Conservation (phyloP, 1,284 basidiomycete genomes). For the Cryptococcus neoformans region DNA sequence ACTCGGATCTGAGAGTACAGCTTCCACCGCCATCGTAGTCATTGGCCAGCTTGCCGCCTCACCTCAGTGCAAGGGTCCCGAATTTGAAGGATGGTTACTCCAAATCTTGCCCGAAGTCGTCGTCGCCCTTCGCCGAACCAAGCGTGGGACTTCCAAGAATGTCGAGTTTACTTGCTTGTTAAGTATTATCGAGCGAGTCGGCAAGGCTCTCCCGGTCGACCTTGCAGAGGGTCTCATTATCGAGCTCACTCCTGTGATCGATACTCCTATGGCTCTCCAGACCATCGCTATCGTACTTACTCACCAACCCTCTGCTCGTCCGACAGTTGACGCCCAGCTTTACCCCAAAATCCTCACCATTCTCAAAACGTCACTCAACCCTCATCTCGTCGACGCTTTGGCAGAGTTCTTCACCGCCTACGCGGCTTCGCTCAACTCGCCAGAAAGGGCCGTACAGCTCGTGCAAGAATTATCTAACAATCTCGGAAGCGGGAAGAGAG, state of each 20-base stretch:
- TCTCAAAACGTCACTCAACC: conserved; percentile 69
- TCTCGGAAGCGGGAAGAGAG: conserved; percentile 17
- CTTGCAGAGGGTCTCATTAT: conserved; percentile 63
- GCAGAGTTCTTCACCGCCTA: conserved; percentile 75
- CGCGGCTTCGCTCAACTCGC: conserved; percentile 59
- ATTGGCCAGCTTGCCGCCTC: conserved; percentile 52
- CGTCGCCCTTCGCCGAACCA: conserved; percentile 72
- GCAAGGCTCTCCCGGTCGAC: conserved; percentile 59
- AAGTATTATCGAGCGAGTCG: conserved; percentile 52
- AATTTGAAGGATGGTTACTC: conserved; percentile 70
- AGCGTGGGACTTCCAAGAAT: conserved; percentile 74
- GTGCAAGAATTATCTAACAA: conserved; percentile 62
- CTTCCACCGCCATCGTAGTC: conserved; percentile 52
- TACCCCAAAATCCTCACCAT: conserved; percentile 67
- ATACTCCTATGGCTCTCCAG: conserved; percentile 70
- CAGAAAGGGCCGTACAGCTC: conserved; percentile 73
- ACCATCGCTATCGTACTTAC: conserved; percentile 69
- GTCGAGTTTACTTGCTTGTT: conserved; percentile 72
- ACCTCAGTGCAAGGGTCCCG: conserved; percentile 41
- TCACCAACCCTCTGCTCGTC: conserved; percentile 66
- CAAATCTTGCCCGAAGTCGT: conserved; percentile 74
- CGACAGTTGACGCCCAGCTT: conserved; percentile 66
- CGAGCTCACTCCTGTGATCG: conserved; percentile 71
- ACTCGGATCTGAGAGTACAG: conserved; percentile 60
- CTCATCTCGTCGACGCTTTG: conserved; percentile 66